Evolutionary conservation across 345 rosid species (phyloP), one percentile per base, ranked within the genome.

Genomic region (Raphanus sativus): DNA sequence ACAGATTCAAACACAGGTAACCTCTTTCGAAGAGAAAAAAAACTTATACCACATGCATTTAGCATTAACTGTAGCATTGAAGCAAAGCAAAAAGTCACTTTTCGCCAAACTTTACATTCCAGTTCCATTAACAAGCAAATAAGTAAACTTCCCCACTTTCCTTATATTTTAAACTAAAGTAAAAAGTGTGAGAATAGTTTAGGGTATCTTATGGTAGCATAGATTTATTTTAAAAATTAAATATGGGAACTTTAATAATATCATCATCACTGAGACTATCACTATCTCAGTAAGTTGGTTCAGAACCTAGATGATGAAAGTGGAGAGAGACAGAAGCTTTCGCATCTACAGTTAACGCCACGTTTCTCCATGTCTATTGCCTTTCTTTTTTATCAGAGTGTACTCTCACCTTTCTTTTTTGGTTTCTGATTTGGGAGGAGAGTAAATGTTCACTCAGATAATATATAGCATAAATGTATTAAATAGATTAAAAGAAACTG

Each of bases 271-370:
- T 79, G 79, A 68, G 75, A 81, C 80, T 81, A 81, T 81, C 80
- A 81, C 80, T 76, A 76, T 81, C 74, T 81, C 77, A 59, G 67
- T 80, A 80, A 69, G 75, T 67, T 33, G 65, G 67, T 75, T 66
- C 81, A 72, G 81, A 72, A 13, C 9, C 75, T 67, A 70, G 75
- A 75, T 70, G 71, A 70, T 76, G 79, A 75, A 75, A 80, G 80
- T 71, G 73, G 79, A 9, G 69, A 45, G 83, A 74, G 74, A 81
- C 75, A 65, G 62, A 81, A 36, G 80, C 70, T 66, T 80, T 65
- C 65, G 32, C 45, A 80, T 81, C 81, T 76, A 81, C 83, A 81
- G 83, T 81, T 80, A 75, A 81, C 82, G 71, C 82, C 82, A 66
- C 81, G 73, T 81, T 67, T 71, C 77, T 81, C 70, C 69, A 76